Base-by-base conservation (phyloP, 208 protist species). In the Trypanosomatidae sp. region DNA sequence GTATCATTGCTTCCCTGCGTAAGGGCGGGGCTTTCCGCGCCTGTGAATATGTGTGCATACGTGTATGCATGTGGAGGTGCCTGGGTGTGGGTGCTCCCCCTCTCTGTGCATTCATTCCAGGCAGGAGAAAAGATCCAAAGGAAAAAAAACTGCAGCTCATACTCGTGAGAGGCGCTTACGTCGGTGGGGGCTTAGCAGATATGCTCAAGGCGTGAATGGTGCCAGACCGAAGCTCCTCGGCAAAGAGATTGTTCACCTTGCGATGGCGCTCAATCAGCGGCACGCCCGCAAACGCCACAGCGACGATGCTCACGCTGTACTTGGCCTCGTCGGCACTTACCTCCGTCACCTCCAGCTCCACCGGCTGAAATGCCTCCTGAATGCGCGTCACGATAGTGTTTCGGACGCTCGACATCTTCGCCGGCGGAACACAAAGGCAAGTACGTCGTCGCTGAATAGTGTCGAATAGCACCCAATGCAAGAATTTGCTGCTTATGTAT, bases 191-290 rank as follows among this genome's bases (percentile, higher is more conserved):
- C 36, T 86, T 86, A 30, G 89, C 89, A 15, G 72, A 80, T 36
- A 95, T 95, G 39, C 78, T 85, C 44, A 95, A 62, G 33, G 90
- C 90, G 69, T 95, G 90, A 71, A 95, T 92, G 7, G 67, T 71
- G n/a, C 88, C 88, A 2, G 84, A 88, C 1, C 87, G 73, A 3
- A 95, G 77, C 70, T 93, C 86, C 44, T 91, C 79, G 47, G 87
- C 81, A 70, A 95, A 95, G 43, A 95, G 58, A 33, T 84, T 76
- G 71, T 92, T 92, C 44, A 95, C 82, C 75, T 87, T 86, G 52
- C 88, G 81, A 67, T 95, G 90, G 17, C 90, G 81, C 52, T 93
- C 80, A 19, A 95, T 58, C 44, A 95, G 81, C 17, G 88, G 44
- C 13, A 91, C 64, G 43, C 74, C 83, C 8, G 80, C 77, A 64